These are phyloP conservation scores for Penicillium egyptiacum DNA, from an alignment of 495 filamentous ascomycete species.

Conservation along the genomic window DNA sequence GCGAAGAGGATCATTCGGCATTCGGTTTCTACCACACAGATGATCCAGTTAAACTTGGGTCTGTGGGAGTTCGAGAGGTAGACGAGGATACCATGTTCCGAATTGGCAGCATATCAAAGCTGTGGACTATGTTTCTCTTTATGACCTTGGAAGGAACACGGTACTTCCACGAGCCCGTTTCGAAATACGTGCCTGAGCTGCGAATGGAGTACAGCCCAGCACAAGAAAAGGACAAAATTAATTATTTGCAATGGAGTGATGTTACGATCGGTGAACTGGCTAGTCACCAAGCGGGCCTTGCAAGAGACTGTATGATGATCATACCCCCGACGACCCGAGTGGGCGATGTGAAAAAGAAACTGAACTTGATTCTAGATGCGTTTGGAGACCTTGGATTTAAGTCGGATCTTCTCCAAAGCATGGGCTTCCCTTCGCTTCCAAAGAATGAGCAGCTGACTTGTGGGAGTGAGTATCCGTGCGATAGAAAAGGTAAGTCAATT, in stretches of 20 bases:
- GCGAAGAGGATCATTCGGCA: constrained; percentile 6
- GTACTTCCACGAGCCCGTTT: constrained; percentile 45
- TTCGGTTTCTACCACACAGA: constrained; percentile 14
- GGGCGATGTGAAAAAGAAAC: background rate
- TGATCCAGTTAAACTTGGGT: background rate
- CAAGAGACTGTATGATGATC: constrained; percentile 40
- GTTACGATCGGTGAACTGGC: constrained; percentile 55
- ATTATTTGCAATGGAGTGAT: constrained; percentile 50
- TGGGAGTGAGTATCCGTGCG: constrained; percentile 21
- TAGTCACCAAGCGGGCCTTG: constrained; percentile 52
- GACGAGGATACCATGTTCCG: constrained; percentile 51
- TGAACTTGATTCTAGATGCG: constrained; percentile 19
- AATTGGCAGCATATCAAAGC: constrained; percentile 50
- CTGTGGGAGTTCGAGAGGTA: constrained; percentile 40
- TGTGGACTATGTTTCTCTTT: constrained; percentile 49
- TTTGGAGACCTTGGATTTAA: constrained; percentile 20
- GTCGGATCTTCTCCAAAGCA: constrained; percentile 12
- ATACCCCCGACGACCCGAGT: background rate
- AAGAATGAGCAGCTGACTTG: constrained; percentile 23
- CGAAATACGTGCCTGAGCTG: constrained; percentile 56
- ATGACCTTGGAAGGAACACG: constrained; percentile 44
- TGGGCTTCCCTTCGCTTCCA: constrained; percentile 40
- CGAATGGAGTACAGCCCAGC: constrained; percentile 10
- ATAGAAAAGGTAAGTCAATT: constrained; percentile 21
- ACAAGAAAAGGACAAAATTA: constrained; percentile 32